Evolutionary conservation across 768 basidiomycete genomes (phyloP).

Genomic region (Candolleomyces aberdarensis): DNA sequence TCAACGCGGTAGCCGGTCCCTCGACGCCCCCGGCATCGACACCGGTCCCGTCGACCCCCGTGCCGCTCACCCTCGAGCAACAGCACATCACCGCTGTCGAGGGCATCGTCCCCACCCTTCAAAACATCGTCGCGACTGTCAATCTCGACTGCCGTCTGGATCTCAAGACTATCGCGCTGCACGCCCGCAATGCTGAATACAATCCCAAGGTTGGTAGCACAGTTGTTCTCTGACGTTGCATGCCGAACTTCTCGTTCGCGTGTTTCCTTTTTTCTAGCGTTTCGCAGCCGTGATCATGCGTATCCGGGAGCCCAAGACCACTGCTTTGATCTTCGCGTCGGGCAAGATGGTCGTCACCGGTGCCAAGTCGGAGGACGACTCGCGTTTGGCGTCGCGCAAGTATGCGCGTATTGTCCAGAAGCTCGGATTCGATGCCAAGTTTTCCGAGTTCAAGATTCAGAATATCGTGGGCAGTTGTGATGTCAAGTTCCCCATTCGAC

Average conservation of each 20-base stretch:
- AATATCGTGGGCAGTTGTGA: conserved; percentile 99
- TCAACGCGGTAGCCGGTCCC: conserved; percentile 52
- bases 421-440: conserved; percentile 98
- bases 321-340: conserved; percentile 97
- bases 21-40: conserved; percentile 49
- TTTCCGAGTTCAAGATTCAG: conserved; percentile 99
- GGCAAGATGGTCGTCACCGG: conserved; percentile 99
- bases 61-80: conserved; percentile 79
- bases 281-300: conserved; percentile 99
- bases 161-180: conserved; percentile 96
- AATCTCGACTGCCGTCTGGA: conserved; percentile 96
- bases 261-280: conserved; percentile 61
- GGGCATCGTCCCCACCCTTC: conserved; percentile 97
- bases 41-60: conserved; percentile 65
- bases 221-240: conserved; percentile 40
- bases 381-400: conserved; percentile 93
- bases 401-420: conserved; percentile 99
- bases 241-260: conserved; percentile 61
- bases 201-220: conserved; percentile 94
- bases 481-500: conserved; percentile 96
- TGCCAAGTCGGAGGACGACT: conserved; percentile 98
- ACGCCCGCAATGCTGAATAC: conserved; percentile 98
- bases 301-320: conserved; percentile 99
- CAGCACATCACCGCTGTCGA: conserved; percentile 96
- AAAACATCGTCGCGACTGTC: conserved; percentile 99